phyloP scores from a whole-genome alignment of 1,284 basidiomycete species.

The Papiliotrema flavescens region DNA sequence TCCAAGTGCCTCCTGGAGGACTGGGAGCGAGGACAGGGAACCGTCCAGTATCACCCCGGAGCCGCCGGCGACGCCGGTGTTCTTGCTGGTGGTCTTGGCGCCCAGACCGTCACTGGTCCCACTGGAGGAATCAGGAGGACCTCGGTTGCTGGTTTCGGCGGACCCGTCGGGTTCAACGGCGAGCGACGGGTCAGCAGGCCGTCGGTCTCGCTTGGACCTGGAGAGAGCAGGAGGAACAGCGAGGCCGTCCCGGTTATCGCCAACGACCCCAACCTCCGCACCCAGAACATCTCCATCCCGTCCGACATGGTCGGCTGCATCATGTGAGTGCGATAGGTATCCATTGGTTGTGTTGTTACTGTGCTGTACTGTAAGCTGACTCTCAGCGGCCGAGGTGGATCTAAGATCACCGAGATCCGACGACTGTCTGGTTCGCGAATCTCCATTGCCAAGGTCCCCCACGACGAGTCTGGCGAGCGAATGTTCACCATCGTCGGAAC shows the following conservation, averaged over 20 bases:
- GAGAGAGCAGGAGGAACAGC: slow-evolving; percentile 8
- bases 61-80: slow-evolving; percentile 66
- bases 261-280: slow-evolving; percentile 71
- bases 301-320: slow-evolving; percentile 99
- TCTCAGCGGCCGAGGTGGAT: slow-evolving; percentile 77
- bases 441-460: slow-evolving; percentile 95
- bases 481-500: slow-evolving; percentile 99
- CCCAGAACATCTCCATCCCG: slow-evolving; percentile 98
- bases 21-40: slow-evolving; percentile 89
- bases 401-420: slow-evolving; percentile 98
- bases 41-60: slow-evolving; percentile 92
- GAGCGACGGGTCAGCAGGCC: slow-evolving; percentile 20
- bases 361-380: not conserved
- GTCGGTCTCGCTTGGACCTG: slow-evolving; percentile 11
- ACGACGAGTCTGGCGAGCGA: slow-evolving; percentile 96
- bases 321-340: slow-evolving; percentile 53
- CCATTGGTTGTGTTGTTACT: not conserved
- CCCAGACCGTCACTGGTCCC: slow-evolving; percentile 48
- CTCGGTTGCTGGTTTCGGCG: slow-evolving; percentile 35
- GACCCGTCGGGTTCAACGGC: slow-evolving; percentile 25
- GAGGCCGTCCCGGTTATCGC: slow-evolving; percentile 43
- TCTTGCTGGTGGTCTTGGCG: slow-evolving; percentile 52
- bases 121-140: slow-evolving; percentile 50
- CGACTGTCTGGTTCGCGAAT: slow-evolving; percentile 94
- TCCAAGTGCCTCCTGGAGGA: slow-evolving; percentile 93